Evolutionary conservation across 108 stramenopile genomes (phyloP).

Genomic region (Bacterosira constricta): DNA sequence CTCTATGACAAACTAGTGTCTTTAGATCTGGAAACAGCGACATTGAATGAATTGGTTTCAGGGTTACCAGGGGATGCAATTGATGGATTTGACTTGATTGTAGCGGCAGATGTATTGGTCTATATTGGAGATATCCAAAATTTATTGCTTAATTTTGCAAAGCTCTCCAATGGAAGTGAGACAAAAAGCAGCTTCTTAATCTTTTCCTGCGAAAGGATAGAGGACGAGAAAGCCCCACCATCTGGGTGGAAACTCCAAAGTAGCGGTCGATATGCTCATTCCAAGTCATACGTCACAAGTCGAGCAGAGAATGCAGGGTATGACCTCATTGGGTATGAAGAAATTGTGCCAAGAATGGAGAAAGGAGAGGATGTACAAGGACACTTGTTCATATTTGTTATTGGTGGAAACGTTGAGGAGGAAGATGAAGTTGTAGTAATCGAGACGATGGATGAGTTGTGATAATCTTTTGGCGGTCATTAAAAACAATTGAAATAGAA

Average conservation of each 20-base stretch:
- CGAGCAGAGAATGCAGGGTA: conserved; percentile 55
- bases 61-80: conserved; percentile 16
- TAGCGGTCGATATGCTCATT: conserved; percentile 74
- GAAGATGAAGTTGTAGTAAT: conserved; percentile 15
- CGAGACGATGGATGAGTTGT: conserved; percentile 2
- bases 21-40: conserved; percentile 72
- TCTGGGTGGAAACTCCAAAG: conserved; percentile 60
- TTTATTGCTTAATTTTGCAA: conserved; percentile 49
- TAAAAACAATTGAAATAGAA: background rate
- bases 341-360: conserved; percentile 73
- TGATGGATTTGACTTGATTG: conserved; percentile 68
- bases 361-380: conserved; percentile 70
- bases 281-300: conserved; percentile 55
- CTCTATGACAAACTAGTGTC: conserved; percentile 65
- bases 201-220: conserved; percentile 71
- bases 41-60: conserved; percentile 32
- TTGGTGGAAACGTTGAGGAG: conserved; percentile 10
- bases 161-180: conserved; percentile 34
- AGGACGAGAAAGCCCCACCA: conserved; percentile 54
- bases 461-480: background rate
- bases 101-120: conserved; percentile 76
- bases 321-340: conserved; percentile 42
- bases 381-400: conserved; percentile 64
- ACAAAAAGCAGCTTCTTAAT: conserved; percentile 40
- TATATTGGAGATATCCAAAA: conserved; percentile 69